Conservation (phyloP, 2,329 filamentous ascomycete species). For the Thielaviopsis euricoi region DNA sequence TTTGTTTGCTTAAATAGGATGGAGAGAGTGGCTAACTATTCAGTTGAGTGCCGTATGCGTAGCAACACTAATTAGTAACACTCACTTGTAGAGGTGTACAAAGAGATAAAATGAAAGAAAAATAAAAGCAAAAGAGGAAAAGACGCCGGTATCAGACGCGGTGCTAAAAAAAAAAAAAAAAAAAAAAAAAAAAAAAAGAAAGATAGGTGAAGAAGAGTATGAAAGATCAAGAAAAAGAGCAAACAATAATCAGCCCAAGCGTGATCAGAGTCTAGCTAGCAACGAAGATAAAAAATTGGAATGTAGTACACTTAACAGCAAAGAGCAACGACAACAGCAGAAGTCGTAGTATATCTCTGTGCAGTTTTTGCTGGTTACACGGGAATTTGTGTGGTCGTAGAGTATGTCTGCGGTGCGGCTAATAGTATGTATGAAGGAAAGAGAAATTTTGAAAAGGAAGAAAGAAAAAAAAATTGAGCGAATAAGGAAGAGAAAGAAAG, state of each 20-base stretch:
- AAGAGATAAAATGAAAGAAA: too few relatives aligned
- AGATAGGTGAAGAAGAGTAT: neutral
- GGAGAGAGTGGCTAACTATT: neutral
- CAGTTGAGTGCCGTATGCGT: too few relatives aligned
- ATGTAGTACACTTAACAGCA: too few relatives aligned
- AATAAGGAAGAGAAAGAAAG: neutral
- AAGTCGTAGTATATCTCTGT: neutral
- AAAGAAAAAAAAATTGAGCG: neutral
- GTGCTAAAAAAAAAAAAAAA: too few relatives aligned
- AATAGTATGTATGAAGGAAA: too few relatives aligned
- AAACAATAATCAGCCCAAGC: too few relatives aligned
- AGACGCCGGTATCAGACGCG: neutral
- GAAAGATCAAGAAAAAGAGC: neutral
- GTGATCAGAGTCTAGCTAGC: too few relatives aligned
- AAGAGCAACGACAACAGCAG: too few relatives aligned
- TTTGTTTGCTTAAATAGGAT: neutral
- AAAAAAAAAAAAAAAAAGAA: too few relatives aligned
- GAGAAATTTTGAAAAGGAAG: neutral
- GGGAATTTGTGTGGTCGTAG: neutral
- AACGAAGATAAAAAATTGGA: neutral
- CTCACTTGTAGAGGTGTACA: too few relatives aligned
- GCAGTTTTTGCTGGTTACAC: neutral
- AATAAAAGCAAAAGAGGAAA: neutral
- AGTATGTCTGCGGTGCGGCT: neutral
- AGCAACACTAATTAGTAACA: too few relatives aligned